Conservation (phyloP, 768 basidiomycete genomes). For the Xerocomus potaroensis region DNA sequence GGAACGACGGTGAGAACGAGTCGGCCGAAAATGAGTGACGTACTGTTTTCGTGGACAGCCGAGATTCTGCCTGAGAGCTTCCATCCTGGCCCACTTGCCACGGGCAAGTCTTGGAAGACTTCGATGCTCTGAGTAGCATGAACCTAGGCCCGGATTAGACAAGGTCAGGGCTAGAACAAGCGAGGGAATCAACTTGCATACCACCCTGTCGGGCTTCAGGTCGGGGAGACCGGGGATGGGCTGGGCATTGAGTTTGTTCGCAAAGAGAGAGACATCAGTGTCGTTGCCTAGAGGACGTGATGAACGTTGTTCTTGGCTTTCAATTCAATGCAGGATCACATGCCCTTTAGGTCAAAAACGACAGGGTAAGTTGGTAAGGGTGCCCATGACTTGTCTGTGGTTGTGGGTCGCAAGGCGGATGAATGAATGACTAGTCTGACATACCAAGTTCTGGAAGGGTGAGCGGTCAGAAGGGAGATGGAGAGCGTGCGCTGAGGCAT, state of each 20-base stretch:
- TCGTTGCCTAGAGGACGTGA: conserved; percentile 39
- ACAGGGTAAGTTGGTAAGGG: conserved; percentile 86
- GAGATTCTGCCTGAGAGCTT: conserved; percentile 60
- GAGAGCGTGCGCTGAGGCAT: conserved; percentile 8
- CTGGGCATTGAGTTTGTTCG: conserved; percentile 36
- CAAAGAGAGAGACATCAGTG: conserved; percentile 64
- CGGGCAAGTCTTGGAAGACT: conserved; percentile 72
- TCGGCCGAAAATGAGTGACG: conserved; percentile 19
- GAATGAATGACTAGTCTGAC: background rate
- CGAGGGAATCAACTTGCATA: conserved; percentile 31
- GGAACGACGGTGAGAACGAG: background rate
- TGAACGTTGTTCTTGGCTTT: background rate
- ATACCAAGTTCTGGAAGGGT: conserved; percentile 55
- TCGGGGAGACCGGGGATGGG: conserved; percentile 64
- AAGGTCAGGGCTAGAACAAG: background rate
- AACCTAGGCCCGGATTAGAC: conserved; percentile 41
- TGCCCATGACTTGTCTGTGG: conserved; percentile 59
- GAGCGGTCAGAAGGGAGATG: background rate
- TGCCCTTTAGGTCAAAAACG: conserved; percentile 68
- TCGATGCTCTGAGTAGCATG: conserved; percentile 80
- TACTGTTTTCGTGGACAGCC: conserved; percentile 80
- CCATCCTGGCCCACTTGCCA: conserved; percentile 77
- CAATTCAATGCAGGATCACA: background rate
- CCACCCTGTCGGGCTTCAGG: conserved; percentile 65
- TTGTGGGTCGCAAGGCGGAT: background rate